Evolutionary conservation across 805 yeast genomes (phyloP).

Genomic region (Ogataea paradorogensis): DNA sequence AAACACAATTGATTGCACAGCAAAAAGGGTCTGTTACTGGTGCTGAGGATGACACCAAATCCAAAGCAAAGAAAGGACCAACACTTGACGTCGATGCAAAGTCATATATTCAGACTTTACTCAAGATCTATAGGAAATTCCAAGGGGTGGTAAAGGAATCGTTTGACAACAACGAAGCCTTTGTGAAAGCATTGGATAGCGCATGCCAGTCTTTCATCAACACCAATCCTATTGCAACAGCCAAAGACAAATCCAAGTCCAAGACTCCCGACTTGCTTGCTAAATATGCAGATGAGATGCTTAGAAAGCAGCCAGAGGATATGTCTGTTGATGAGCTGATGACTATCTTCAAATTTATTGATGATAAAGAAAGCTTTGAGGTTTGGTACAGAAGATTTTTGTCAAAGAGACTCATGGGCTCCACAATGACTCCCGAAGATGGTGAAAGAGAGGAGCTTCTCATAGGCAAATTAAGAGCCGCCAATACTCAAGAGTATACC

Average conservation of each 20-base stretch:
- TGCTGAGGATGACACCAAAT: conserved; percentile 14
- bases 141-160: conserved; percentile 61
- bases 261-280: conserved; percentile 91
- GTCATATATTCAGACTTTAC: conserved; percentile 71
- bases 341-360: conserved; percentile 81
- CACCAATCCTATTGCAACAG: conserved; percentile 73
- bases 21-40: conserved; percentile 22
- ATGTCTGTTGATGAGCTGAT: conserved; percentile 83
- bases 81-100: conserved; percentile 57
- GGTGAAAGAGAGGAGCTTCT: conserved; percentile 83
- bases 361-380: conserved; percentile 94
- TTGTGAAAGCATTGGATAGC: conserved; percentile 82
- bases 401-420: conserved; percentile 76
- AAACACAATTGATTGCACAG: conserved; percentile 28
- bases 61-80: conserved; percentile 35
- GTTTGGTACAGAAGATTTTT: conserved; percentile 84
- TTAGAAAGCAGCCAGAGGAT: conserved; percentile 69
- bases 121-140: conserved; percentile 67
- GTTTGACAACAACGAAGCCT: conserved; percentile 69
- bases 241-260: conserved; percentile 57
- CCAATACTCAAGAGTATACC: conserved; percentile 89
- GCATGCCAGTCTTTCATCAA: conserved; percentile 88
- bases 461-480: conserved; percentile 82
- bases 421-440: conserved; percentile 77
- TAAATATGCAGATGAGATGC: conserved; percentile 77